Evolutionary conservation across 2,329 filamentous ascomycete genomes (phyloP).

Genomic region (Xylariales sp.): DNA sequence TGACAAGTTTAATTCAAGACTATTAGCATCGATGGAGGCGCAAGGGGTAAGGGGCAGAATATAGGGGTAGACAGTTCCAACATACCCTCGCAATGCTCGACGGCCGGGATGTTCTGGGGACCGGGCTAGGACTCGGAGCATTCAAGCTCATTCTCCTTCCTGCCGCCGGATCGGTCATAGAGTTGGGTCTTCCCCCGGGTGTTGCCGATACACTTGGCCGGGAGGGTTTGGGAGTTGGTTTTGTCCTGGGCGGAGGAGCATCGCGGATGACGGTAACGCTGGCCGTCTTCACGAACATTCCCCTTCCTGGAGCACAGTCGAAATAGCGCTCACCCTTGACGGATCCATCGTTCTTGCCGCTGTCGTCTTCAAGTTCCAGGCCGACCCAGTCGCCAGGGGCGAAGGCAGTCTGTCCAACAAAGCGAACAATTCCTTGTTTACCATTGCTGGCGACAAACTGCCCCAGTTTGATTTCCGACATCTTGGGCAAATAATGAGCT

Average conservation of each 20-base stretch:
- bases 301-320: slow-evolving; percentile 68
- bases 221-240: slow-evolving; percentile 27
- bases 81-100: slow-evolving; percentile 54
- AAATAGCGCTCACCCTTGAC: slow-evolving; percentile 89
- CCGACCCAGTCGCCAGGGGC: slow-evolving; percentile 83
- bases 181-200: slow-evolving; percentile 41
- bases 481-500: slow-evolving; percentile 26
- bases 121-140: slow-evolving; percentile 69
- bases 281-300: slow-evolving; percentile 80
- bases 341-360: slow-evolving; percentile 91
- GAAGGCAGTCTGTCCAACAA: slow-evolving; percentile 75
- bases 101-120: slow-evolving; percentile 49
- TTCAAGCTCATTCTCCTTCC: slow-evolving; percentile 66
- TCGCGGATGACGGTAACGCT: slow-evolving; percentile 59
- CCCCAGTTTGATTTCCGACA: slow-evolving; percentile 59
- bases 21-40: not conserved
- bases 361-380: slow-evolving; percentile 75
- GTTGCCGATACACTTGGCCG: slow-evolving; percentile 21
- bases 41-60: too few relatives aligned
- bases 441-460: slow-evolving; percentile 76
- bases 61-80: slow-evolving; percentile 7
- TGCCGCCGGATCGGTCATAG: slow-evolving; percentile 48
- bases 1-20: not conserved
- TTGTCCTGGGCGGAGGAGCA: slow-evolving; percentile 25
- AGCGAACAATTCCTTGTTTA: slow-evolving; percentile 73